These are phyloP conservation scores for Trichophyton benhamiae DNA, from an alignment of 2,329 filamentous ascomycete genomes.

Conservation along the genomic window DNA sequence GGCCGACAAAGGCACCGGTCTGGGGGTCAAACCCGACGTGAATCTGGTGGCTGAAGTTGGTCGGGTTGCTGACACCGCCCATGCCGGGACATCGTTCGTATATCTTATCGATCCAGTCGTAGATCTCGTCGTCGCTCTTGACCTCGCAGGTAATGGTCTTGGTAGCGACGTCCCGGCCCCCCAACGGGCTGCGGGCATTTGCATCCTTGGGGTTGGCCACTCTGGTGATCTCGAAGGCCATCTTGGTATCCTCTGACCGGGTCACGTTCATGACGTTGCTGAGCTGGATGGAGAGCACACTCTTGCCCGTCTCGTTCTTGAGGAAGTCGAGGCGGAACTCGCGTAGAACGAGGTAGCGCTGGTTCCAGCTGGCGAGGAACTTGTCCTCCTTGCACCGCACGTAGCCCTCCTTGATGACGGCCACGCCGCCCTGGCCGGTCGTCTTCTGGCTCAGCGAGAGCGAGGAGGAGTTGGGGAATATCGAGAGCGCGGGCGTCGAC, in stretches of 20 bases:
- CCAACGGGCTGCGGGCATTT: constrained; percentile 53
- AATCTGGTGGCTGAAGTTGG: constrained; percentile 93
- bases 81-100: constrained; percentile 94
- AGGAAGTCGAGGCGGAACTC: constrained; percentile 91
- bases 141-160: constrained; percentile 85
- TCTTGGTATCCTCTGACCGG: constrained; percentile 78
- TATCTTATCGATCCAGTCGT: constrained; percentile 97
- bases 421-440: constrained; percentile 53
- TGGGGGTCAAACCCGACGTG: constrained; percentile 96
- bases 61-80: constrained; percentile 96
- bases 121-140: constrained; percentile 90
- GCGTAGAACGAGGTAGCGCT: constrained; percentile 80
- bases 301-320: constrained; percentile 79
- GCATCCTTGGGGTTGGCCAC: constrained; percentile 48
- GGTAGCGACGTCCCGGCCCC: constrained; percentile 66
- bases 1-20: constrained; percentile 84
- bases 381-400: constrained; percentile 65
- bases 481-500: constrained; percentile 45
- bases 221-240: constrained; percentile 87
- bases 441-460: constrained; percentile 53
- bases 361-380: constrained; percentile 69
- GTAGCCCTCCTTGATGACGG: constrained; percentile 56
- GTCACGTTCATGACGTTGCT: constrained; percentile 83
- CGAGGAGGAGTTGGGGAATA: constrained; percentile 58
- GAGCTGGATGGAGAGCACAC: constrained; percentile 72